Base-by-base conservation (phyloP, 495 filamentous ascomycete genomes). In the Pyrenopolyporus hunteri region DNA sequence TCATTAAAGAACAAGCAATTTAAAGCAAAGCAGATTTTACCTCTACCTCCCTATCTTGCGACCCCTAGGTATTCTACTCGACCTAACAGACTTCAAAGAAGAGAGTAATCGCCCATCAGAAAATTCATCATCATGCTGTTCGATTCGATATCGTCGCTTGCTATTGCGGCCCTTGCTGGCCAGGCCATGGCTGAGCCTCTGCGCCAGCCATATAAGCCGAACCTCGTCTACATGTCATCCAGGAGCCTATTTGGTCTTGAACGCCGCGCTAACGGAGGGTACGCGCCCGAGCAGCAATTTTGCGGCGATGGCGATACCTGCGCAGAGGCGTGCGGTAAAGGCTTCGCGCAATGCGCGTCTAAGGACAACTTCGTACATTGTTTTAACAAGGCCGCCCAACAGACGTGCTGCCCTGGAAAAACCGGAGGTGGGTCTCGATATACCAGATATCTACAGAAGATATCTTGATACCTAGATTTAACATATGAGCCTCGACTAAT, bases 271-370 rank as follows among this genome's bases (percentile, higher is more conserved):
- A 55, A 69, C 14, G 68, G 71, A 31, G 77, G 76, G 42, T 81
- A 81, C 61, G 59, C 72, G 59, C 77, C 79, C 14, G 65, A 66
- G 37, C 69, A 75, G 68, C 67, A 72, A 31, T 65, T 71, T 25
- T 80, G 78, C 48, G 66, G 70, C 14, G 47, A 58, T 19, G 78
- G 78, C 31, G 43, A 67, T 40, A 80, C 78, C 3, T 80, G 77
- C 67, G 69, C 70, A n/a, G 73, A 78, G 61, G 78, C 78, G 36
- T 81, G 79, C 67, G 78, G 78, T 19, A 71, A 69, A 32, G 77
- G 75, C 17, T 81, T 73, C 57, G 46, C 52, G 20, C 62, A 73
- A 35, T 80, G 79, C 67, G 46, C 69, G 22, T 77, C 79, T 28
- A 66, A 40, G 25, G 74, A 79, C 56, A 53, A 47, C 37, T 22